These are phyloP conservation scores for Prunus yedoensis DNA, from an alignment of 331 rosid genomes.

Conservation along the genomic window DNA sequence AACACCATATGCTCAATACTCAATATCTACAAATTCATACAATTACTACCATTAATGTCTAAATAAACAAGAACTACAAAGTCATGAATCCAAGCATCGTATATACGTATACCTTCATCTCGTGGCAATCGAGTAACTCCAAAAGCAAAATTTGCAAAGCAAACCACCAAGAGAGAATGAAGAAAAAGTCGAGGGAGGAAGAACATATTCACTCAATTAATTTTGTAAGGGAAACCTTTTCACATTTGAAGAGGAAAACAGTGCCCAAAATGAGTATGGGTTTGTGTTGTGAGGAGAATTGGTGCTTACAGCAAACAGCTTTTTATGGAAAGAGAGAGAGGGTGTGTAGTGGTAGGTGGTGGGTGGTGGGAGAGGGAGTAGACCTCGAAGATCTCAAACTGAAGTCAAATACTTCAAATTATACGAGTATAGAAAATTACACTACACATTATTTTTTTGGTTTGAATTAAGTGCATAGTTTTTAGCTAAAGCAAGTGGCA, in stretches of 20 bases:
- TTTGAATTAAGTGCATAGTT: no score
- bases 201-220: background rate
- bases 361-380: background rate
- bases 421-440: no score
- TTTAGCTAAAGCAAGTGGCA: no score
- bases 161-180: slow-evolving; percentile 9
- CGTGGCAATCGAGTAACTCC: slow-evolving; percentile 38
- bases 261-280: background rate
- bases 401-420: background rate
- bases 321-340: background rate
- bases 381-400: background rate
- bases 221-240: background rate
- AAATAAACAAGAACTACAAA: background rate
- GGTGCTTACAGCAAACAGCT: no score
- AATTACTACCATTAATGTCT: no score
- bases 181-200: background rate
- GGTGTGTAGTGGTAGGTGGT: background rate
- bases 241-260: background rate
- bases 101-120: slow-evolving; percentile 39
- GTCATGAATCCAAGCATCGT: background rate
- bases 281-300: no score
- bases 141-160: slow-evolving; percentile 17
- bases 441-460: no score
- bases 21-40: no score
- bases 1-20: no score